A percentile compares a stretch with the other conserved stretches of the same genome.
phyloP scores from a whole-genome alignment of 2,329 filamentous ascomycete species.

The Colletotrichum australisinense region DNA sequence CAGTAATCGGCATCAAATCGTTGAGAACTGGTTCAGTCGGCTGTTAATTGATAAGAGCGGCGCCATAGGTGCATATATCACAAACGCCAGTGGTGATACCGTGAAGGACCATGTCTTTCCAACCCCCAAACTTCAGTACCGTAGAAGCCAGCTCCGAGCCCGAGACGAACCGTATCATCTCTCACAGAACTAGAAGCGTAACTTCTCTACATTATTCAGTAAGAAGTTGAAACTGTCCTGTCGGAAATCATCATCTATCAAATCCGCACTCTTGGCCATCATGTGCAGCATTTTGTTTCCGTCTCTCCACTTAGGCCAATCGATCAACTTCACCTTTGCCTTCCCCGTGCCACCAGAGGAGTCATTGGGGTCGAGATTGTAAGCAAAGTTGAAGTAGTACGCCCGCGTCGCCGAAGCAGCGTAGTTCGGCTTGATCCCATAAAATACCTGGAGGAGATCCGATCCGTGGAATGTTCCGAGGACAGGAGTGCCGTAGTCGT shows the following conservation, averaged over 20 bases:
- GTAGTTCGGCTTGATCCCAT: constrained; percentile 60
- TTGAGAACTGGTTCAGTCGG: background rate
- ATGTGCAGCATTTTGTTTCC: constrained; percentile 47
- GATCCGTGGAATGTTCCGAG: constrained; percentile 73
- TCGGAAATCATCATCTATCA: constrained; percentile 38
- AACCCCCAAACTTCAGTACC: too few relatives aligned
- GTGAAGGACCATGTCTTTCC: too few relatives aligned
- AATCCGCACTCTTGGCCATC: constrained; percentile 16
- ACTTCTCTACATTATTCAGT: constrained; percentile 22
- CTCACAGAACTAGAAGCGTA: constrained; percentile 3
- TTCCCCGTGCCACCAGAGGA: constrained; percentile 42
- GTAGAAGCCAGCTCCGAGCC: background rate
- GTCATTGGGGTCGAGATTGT: constrained; percentile 67
- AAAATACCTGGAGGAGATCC: constrained; percentile 67
- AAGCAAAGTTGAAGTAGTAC: constrained; percentile 70
- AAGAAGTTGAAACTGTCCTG: constrained; percentile 35
- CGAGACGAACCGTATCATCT: background rate
- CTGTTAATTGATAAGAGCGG: too few relatives aligned
- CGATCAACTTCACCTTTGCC: constrained; percentile 16
- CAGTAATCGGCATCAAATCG: background rate
- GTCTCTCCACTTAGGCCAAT: constrained; percentile 54
- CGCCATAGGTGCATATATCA: too few relatives aligned
- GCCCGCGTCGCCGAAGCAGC: constrained; percentile 59
- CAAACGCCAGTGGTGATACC: too few relatives aligned
- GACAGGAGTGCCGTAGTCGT: constrained; percentile 68